Conservation (phyloP, 2,329 filamentous ascomycete genomes). For the Aspergillus piperis region DNA sequence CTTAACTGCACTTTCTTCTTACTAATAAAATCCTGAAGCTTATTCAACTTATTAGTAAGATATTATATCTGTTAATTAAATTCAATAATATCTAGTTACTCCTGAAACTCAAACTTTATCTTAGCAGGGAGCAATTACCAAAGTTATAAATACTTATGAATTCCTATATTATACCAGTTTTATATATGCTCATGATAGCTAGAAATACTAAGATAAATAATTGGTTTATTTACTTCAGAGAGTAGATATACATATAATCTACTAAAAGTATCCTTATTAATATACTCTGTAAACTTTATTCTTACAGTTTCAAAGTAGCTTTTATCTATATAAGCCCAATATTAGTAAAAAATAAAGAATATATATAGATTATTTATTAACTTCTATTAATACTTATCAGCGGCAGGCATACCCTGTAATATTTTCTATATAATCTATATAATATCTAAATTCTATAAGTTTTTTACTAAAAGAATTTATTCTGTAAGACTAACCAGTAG, state of each 20-base stretch:
- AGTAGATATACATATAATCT: conserved; percentile 15
- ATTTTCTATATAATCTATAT: conserved; percentile 17
- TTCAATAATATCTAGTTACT: conserved; percentile 5
- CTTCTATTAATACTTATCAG: conserved; percentile 17
- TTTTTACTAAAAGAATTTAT: conserved; percentile 19
- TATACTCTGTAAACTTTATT: conserved; percentile 13
- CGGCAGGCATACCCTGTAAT: conserved; percentile 15
- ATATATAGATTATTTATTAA: conserved; percentile 7
- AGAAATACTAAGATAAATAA: conserved; percentile 18
- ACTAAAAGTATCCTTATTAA: conserved; percentile 1
- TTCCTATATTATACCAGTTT: conserved; percentile 20
- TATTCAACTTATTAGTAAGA: background rate
- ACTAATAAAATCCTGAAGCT: background rate
- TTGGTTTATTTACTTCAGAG: conserved; percentile 19
- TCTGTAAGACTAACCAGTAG: conserved; percentile 7
- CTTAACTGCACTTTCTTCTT: background rate
- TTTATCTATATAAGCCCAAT: conserved; percentile 9
- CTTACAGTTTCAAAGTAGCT: conserved; percentile 4
- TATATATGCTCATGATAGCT: conserved; percentile 19
- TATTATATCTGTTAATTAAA: background rate
- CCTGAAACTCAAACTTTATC: conserved; percentile 19
- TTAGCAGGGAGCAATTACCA: conserved; percentile 19
- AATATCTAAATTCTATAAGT: conserved; percentile 13
- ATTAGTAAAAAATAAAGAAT: background rate
- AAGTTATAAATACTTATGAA: conserved; percentile 15